Conservation (phyloP, 2,329 filamentous ascomycete genomes). For the Aureobasidium melanogenum region DNA sequence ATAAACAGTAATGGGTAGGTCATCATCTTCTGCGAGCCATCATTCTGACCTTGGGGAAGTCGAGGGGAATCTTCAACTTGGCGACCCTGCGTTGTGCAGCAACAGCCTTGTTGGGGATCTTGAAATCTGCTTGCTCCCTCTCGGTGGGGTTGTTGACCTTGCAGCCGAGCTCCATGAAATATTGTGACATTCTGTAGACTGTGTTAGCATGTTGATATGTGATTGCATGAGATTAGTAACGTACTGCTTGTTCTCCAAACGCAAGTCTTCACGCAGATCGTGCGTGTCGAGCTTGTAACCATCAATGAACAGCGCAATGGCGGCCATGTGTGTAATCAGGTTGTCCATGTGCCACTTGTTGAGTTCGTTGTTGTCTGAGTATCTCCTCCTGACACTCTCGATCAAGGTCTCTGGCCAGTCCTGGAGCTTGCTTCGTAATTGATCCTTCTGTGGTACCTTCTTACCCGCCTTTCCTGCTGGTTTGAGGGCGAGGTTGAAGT, state of each 20-base stretch:
- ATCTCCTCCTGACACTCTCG: slow-evolving; percentile 59
- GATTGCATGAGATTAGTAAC: slow-evolving; percentile 3
- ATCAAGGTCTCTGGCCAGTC: slow-evolving; percentile 52
- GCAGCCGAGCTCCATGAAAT: slow-evolving; percentile 69
- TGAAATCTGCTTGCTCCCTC: slow-evolving; percentile 40
- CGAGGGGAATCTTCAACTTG: slow-evolving; percentile 65
- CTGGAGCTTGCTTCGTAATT: slow-evolving; percentile 49
- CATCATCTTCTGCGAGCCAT: slow-evolving; percentile 23
- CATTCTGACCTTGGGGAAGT: slow-evolving; percentile 62
- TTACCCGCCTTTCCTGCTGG: slow-evolving; percentile 27
- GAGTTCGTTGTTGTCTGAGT: slow-evolving; percentile 55
- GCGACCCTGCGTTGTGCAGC: slow-evolving; percentile 55
- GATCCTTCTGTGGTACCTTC: slow-evolving; percentile 53
- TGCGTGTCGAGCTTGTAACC: slow-evolving; percentile 64
- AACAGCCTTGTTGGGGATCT: slow-evolving; percentile 51
- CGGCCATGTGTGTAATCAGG: slow-evolving; percentile 64
- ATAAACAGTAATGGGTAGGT: neutral
- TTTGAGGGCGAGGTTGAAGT: slow-evolving; percentile 36
- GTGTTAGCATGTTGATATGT: neutral
- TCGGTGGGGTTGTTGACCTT: slow-evolving; percentile 44
- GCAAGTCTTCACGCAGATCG: slow-evolving; percentile 62
- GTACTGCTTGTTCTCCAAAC: slow-evolving; percentile 58
- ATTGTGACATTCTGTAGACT: slow-evolving; percentile 47
- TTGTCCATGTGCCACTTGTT: slow-evolving; percentile 64
- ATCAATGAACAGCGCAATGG: slow-evolving; percentile 61